Conservation (phyloP, 2,329 filamentous ascomycete genomes). For the Pestalotiopsis sp. region DNA sequence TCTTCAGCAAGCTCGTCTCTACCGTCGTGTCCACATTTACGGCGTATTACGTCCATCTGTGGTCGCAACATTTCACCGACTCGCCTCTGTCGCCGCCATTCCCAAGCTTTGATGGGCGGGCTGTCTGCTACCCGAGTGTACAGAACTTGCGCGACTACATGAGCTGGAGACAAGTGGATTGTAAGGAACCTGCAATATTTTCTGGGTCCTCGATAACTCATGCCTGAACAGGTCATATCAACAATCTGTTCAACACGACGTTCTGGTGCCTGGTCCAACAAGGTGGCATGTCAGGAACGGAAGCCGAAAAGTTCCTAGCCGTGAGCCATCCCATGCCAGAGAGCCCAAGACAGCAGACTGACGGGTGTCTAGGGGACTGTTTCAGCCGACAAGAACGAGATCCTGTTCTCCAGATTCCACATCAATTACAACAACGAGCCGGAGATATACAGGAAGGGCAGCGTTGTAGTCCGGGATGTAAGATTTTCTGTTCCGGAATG, state of each 20-base stretch:
- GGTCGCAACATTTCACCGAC: constrained; percentile 75
- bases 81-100: constrained; percentile 69
- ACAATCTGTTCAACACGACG: constrained; percentile 96
- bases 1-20: constrained; percentile 77
- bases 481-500: constrained; percentile 26
- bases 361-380: constrained; percentile 66
- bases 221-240: constrained; percentile 74
- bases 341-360: constrained; percentile 11
- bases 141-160: constrained; percentile 89
- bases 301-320: constrained; percentile 79
- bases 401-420: constrained; percentile 81
- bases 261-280: constrained; percentile 88
- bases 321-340: constrained; percentile 40
- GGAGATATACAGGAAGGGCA: constrained; percentile 92
- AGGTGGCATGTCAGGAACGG: constrained; percentile 72
- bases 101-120: constrained; percentile 89
- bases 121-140: constrained; percentile 83
- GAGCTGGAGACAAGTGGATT: constrained; percentile 96
- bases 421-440: constrained; percentile 98
- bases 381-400: constrained; percentile 90
- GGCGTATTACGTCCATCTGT: constrained; percentile 81
- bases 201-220: not conserved
- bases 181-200: constrained; percentile 44
- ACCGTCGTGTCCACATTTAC: constrained; percentile 94
- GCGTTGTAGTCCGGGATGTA: constrained; percentile 82